phyloP scores from a whole-genome alignment of 805 yeast genomes.

The Isabelozyma gotoi region DNA sequence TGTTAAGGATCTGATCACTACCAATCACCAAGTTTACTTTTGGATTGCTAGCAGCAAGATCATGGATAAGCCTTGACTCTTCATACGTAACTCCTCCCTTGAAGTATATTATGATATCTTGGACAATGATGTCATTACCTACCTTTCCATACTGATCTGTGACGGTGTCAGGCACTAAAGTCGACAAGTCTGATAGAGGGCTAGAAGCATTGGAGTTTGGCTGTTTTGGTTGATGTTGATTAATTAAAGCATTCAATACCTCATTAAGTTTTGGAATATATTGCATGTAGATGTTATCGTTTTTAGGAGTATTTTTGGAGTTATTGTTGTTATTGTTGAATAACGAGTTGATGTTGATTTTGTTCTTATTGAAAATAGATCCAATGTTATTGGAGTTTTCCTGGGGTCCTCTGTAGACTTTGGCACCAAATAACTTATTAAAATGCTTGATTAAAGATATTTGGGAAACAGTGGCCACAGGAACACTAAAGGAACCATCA shows the following conservation, averaged over 20 bases:
- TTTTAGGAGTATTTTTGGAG: constrained; percentile 20
- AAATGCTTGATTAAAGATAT: constrained; percentile 29
- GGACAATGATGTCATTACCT: constrained; percentile 37
- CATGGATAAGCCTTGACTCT: constrained; percentile 81
- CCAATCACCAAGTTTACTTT: constrained; percentile 77
- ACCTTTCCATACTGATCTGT: constrained; percentile 23
- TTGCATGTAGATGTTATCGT: constrained; percentile 85
- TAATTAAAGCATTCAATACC: constrained; percentile 21
- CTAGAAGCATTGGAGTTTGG: constrained; percentile 1
- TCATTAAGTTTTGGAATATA: constrained; percentile 73
- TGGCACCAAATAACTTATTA: constrained; percentile 19
- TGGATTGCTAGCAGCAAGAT: constrained; percentile 57
- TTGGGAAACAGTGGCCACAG: constrained; percentile 35
- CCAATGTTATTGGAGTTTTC: constrained; percentile 17
- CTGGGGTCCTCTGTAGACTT: constrained; percentile 6
- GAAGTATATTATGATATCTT: constrained; percentile 68
- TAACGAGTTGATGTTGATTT: constrained; percentile 30
- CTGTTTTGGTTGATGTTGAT: constrained; percentile 7
- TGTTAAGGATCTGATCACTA: constrained; percentile 47
- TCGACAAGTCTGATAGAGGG: constrained; percentile 17
- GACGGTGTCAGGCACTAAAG: constrained; percentile 40
- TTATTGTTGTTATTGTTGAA: constrained; percentile 23
- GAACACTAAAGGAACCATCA: constrained; percentile 27
- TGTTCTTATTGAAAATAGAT: constrained; percentile 31
- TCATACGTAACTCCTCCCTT: constrained; percentile 93